Evolutionary conservation across 768 basidiomycete species (phyloP).

Genomic region (Tulasnella sp.): DNA sequence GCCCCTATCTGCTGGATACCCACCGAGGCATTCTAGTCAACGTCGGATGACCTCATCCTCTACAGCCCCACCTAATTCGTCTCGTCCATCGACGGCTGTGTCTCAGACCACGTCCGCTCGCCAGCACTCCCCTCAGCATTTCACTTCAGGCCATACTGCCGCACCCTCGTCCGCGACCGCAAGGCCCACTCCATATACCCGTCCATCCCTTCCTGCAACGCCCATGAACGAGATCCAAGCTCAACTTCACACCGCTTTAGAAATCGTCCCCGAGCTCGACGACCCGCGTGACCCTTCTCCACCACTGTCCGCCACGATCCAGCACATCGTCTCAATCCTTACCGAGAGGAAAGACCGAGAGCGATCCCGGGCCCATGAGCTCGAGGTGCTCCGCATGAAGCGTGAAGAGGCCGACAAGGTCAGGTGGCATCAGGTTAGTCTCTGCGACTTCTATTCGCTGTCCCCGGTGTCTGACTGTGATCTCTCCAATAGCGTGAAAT

Average conservation of each 20-base stretch:
- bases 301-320: slow-evolving; percentile 25
- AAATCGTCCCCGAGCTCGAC: slow-evolving; percentile 9
- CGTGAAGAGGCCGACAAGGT: slow-evolving; percentile 30
- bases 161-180: not conserved
- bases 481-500: slow-evolving; percentile 25
- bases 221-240: slow-evolving; percentile 8
- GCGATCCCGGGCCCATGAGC: slow-evolving; percentile 22
- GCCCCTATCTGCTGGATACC: not conserved
- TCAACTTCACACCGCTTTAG: not conserved
- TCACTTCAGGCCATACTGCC: not conserved
- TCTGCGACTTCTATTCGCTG: not conserved
- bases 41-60: not conserved
- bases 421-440: slow-evolving; percentile 29
- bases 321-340: slow-evolving; percentile 21
- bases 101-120: not conserved
- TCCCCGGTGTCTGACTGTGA: not conserved
- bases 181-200: not conserved
- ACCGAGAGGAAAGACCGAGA: slow-evolving; percentile 27
- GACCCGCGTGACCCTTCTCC: slow-evolving; percentile 23
- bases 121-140: slow-evolving; percentile 6
- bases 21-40: not conserved
- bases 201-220: slow-evolving; percentile 12
- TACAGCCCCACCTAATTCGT: not conserved
- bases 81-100: not conserved
- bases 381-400: slow-evolving; percentile 28